Percentiles rank a stretch among this genome's conserved stretches.
Conservation (phyloP, 768 basidiomycete species). For the Melanogaster broomeanus region DNA sequence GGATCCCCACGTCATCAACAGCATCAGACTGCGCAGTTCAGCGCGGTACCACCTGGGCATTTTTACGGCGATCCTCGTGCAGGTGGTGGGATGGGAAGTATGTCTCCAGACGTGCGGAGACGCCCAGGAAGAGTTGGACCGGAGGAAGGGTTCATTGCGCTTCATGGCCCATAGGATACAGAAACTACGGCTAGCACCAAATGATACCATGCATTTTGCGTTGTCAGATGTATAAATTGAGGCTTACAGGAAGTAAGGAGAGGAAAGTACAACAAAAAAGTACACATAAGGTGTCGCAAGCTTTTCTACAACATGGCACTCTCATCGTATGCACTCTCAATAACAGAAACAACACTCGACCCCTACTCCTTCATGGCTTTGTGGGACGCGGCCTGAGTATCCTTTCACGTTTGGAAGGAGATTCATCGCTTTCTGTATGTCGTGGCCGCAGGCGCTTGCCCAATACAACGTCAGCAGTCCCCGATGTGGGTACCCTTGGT, state of each 20-base stretch:
- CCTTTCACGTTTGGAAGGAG: slow-evolving; percentile 4
- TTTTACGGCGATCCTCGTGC: slow-evolving; percentile 40
- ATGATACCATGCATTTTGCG: slow-evolving; percentile 11
- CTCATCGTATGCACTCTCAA: neutral
- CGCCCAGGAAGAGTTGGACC: slow-evolving; percentile 31
- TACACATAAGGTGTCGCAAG: neutral
- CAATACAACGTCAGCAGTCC: neutral
- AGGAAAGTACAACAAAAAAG: neutral
- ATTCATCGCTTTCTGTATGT: slow-evolving; percentile 9
- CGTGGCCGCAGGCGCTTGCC: slow-evolving; percentile 21
- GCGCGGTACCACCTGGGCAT: slow-evolving; percentile 39
- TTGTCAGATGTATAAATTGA: neutral
- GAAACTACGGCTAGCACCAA: neutral
- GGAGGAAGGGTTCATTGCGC: slow-evolving; percentile 35
- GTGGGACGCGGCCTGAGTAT: slow-evolving; percentile 14
- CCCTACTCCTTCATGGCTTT: slow-evolving; percentile 2
- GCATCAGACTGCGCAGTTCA: slow-evolving; percentile 28
- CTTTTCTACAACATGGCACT: neutral
- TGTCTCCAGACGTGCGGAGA: slow-evolving; percentile 37
- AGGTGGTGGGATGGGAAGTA: slow-evolving; percentile 36
- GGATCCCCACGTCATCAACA: slow-evolving; percentile 35
- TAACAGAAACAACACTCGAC: neutral
- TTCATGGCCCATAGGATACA: slow-evolving; percentile 29
- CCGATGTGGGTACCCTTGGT: too few species aligned
- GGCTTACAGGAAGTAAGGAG: neutral